Conservation (phyloP, 495 filamentous ascomycete genomes). For the Penicillium dipodomyicola region DNA sequence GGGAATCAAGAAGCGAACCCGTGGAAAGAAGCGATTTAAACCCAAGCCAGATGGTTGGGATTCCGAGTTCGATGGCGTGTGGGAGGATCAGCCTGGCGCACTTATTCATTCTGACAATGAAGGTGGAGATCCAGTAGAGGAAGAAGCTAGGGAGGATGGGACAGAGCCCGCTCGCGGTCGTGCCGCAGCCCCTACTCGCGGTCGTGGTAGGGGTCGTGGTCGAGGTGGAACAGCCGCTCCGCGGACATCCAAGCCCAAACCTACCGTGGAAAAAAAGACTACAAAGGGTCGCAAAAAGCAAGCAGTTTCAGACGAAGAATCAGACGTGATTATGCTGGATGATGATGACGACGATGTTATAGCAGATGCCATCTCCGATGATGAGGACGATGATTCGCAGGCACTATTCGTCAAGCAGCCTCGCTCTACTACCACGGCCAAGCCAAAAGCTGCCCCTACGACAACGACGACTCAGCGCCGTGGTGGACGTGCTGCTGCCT, state of each 20-base stretch:
- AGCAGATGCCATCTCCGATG: conserved; percentile 33
- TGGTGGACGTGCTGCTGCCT: conserved; percentile 35
- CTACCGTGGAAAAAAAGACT: conserved; percentile 34
- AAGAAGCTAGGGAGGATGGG: conserved; percentile 48
- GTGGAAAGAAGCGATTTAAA: conserved; percentile 64
- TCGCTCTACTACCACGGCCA: conserved; percentile 31
- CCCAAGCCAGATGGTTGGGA: conserved; percentile 81
- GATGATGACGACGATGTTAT: conserved; percentile 57
- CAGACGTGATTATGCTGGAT: conserved; percentile 63
- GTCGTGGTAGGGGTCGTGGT: conserved; percentile 52
- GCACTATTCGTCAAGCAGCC: conserved; percentile 55
- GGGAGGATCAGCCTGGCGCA: conserved; percentile 76
- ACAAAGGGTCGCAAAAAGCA: conserved; percentile 39
- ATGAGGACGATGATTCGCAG: conserved; percentile 39
- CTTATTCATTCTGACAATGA: conserved; percentile 57
- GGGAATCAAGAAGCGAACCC: conserved; percentile 60
- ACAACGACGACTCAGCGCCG: conserved; percentile 32
- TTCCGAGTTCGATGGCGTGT: conserved; percentile 76
- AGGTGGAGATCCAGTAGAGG: conserved; percentile 44
- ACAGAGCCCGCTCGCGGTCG: conserved; percentile 26
- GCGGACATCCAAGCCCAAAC: conserved; percentile 40
- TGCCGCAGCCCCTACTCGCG: conserved; percentile 39
- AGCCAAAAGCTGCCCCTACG: conserved; percentile 26
- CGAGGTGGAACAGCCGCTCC: conserved; percentile 41
- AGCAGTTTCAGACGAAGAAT: conserved; percentile 55